A percentile compares a stretch with the other conserved stretches of the same genome.
phyloP scores from a whole-genome alignment of 2,329 filamentous ascomycete genomes.

The Zelopaecilomyces penicillatus region DNA sequence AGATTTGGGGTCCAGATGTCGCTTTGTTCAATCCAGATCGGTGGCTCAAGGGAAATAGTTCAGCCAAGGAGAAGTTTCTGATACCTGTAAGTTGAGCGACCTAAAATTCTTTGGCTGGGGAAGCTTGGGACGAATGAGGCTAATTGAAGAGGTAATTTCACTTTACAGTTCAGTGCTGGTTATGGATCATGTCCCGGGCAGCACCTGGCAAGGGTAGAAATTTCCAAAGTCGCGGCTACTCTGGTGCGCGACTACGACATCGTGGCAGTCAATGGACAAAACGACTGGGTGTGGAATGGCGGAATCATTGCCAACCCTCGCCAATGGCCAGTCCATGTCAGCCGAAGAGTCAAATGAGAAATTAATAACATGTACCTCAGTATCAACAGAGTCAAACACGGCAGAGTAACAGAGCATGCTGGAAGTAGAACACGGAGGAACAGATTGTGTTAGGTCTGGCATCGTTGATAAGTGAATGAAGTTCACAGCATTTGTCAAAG shows the following conservation, averaged over 20 bases:
- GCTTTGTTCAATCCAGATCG: too few species aligned
- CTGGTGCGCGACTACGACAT: conserved; percentile 10
- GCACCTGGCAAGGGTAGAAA: conserved; percentile 11
- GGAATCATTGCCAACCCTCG: conserved; percentile 9
- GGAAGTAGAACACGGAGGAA: too few species aligned
- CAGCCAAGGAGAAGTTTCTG: conserved; percentile 5
- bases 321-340: conserved; percentile 5
- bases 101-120: not conserved
- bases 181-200: conserved; percentile 12
- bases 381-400: too few species aligned
- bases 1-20: too few species aligned
- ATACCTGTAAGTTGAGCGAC: conserved; percentile 6
- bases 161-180: conserved; percentile 9
- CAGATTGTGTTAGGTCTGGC: too few species aligned
- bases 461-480: too few species aligned
- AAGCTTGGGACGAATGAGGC: too few species aligned
- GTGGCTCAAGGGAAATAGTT: not conserved
- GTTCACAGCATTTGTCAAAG: too few species aligned
- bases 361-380: too few species aligned
- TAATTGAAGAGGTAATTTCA: not conserved
- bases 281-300: conserved; percentile 11
- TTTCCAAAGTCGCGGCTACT: conserved; percentile 10
- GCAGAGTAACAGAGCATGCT: too few species aligned
- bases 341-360: too few species aligned
- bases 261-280: conserved; percentile 5